Base-by-base conservation (phyloP, 495 filamentous ascomycete genomes). In the Podospora appendiculata region DNA sequence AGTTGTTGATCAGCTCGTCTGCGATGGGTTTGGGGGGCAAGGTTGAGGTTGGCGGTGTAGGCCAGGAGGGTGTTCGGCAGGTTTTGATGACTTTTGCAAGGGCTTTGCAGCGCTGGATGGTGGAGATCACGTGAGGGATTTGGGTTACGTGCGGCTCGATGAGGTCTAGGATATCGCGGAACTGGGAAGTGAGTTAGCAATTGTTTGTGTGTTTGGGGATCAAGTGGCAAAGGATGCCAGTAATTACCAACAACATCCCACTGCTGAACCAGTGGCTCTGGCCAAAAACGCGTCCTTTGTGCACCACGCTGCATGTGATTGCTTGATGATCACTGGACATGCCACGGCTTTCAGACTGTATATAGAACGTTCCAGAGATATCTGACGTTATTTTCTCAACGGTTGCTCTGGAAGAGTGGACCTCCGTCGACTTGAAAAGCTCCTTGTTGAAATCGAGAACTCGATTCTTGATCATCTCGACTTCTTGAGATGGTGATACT, bases 211-310 rank as follows among this genome's bases (percentile, higher is more conserved):
- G 6, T 41, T 13, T 12, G 8, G 13, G 14, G 6, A 5, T 8
- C 13, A 6, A 14, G 5, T 5, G 6, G 9, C 11, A 16, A 13
- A 14, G 7, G 5, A 13, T 13, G 40, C 9, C 5, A 16, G 40
- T 42, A 64, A 68, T 50, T 68, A 79, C 78, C 44, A 73, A 45
- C 14, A 57, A 45, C 10, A 70, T 51, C 0, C 66, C 68, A n/a
- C n/a, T n/a, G 52, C 68, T 74, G 9, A 78, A 63, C 79, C 77
- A 84, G 58, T 82, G 78, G 47, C 75, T 81, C 47, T 77, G 78
- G 0, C 79, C 80, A 57, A 81, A 79, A 4, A 77, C 41, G 0
- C 79, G 70, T 0, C 66, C 69, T 61, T 82, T 82, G 53, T 81
- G 76, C n/a, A 68, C 66, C 35, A 81, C 66, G 19, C 68, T 65